phyloP scores from a whole-genome alignment of 371 early-diverging fungal species.

The Apophysomyces ossiformis region DNA sequence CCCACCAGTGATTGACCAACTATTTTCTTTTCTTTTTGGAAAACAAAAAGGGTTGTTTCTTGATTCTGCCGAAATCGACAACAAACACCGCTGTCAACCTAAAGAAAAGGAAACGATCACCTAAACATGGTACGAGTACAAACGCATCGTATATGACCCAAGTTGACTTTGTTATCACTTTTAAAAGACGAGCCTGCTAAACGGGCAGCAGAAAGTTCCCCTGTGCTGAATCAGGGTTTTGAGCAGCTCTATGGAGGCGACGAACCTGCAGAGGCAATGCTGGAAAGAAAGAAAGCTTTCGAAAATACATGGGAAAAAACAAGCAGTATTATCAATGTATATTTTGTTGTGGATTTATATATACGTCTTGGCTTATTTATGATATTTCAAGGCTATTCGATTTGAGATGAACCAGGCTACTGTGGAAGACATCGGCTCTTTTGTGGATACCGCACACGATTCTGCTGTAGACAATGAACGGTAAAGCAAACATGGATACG shows the following conservation, averaged over 20 bases:
- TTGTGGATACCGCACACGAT: conserved; percentile 48
- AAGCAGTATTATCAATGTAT: conserved; percentile 50
- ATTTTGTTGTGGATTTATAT: background rate
- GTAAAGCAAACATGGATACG: conserved; percentile 4
- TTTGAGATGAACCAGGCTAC: conserved; percentile 56
- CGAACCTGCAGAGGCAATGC: conserved; percentile 47
- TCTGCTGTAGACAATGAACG: conserved; percentile 22
- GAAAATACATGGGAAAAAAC: conserved; percentile 45
- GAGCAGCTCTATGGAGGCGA: conserved; percentile 50
- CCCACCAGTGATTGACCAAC: background rate
- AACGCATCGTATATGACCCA: background rate
- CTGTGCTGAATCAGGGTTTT: conserved; percentile 35
- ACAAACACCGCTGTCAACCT: conserved; percentile 16
- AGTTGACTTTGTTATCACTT: background rate
- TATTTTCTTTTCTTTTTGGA: background rate
- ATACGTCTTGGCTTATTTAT: background rate
- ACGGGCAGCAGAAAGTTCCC: conserved; percentile 11
- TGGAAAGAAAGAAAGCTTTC: conserved; percentile 42
- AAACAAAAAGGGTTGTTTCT: conserved; percentile 45
- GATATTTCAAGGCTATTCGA: conserved; percentile 42
- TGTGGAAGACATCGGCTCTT: conserved; percentile 44
- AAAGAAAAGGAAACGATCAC: conserved; percentile 20
- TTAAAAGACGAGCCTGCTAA: background rate
- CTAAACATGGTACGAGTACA: conserved; percentile 9
- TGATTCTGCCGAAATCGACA: conserved; percentile 39